These are phyloP conservation scores for Melaleuca alternifolia DNA, from an alignment of 345 rosid species.

Conservation along the genomic window DNA sequence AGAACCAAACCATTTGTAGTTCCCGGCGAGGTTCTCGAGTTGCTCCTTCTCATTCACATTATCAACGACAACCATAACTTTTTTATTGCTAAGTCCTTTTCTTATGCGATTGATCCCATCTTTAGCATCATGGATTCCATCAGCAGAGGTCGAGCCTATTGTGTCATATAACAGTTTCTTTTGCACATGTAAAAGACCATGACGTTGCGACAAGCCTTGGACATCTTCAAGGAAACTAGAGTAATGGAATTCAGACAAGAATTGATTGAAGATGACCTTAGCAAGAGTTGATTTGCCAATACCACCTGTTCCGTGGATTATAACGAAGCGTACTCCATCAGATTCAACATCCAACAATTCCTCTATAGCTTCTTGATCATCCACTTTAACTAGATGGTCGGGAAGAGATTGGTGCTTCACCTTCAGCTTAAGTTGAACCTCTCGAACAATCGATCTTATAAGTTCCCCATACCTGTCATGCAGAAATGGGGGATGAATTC, in stretches of 20 bases:
- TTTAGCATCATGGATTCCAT: rapidly evolving
- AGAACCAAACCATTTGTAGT: no score
- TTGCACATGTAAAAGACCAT: not conserved
- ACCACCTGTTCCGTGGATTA: not conserved
- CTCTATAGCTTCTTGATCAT: not conserved
- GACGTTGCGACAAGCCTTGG: not conserved
- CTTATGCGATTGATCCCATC: not conserved
- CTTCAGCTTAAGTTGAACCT: not conserved
- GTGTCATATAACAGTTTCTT: no score
- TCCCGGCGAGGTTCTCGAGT: not conserved
- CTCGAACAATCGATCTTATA: not conserved
- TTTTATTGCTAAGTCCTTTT: rapidly evolving
- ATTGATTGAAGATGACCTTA: not conserved
- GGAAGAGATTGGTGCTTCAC: not conserved
- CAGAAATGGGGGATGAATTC: not conserved
- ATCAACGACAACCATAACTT: not conserved
- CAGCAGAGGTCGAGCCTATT: rapidly evolving
- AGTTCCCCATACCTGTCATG: not conserved
- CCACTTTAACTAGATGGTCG: not conserved
- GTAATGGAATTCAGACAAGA: no score
- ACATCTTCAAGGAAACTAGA: not conserved
- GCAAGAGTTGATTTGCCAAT: not conserved
- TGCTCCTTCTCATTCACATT: not conserved
- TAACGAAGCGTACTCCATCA: no score
- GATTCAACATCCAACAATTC: no score